Evolutionary conservation across 2,329 filamentous ascomycete genomes (phyloP).

Genomic region (Fusarium mexicanum): DNA sequence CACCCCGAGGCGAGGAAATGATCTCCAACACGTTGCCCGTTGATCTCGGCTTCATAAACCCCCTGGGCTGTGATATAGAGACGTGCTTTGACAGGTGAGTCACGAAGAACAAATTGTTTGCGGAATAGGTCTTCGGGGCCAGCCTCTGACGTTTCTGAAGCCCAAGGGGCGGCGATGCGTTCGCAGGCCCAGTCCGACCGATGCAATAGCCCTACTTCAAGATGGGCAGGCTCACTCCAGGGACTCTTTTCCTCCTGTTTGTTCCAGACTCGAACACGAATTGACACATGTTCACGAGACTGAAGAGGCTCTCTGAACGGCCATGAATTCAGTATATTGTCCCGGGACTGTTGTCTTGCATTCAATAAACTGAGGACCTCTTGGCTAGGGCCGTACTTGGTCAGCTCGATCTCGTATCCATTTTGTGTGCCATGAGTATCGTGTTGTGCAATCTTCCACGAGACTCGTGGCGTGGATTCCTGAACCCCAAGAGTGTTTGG

Average conservation of each 20-base stretch:
- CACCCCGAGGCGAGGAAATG: conserved; percentile 59
- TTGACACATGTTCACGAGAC: conserved; percentile 16
- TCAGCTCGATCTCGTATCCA: conserved; percentile 26
- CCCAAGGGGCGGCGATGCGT: too few relatives aligned
- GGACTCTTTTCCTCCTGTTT: not conserved
- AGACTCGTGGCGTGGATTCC: conserved; percentile 8
- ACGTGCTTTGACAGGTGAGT: conserved; percentile 40
- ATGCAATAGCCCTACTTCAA: conserved; percentile 47
- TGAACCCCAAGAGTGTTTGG: conserved; percentile 13
- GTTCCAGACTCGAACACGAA: conserved; percentile 14
- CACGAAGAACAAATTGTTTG: not conserved
- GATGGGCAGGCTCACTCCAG: conserved; percentile 21
- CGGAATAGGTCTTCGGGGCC: too few relatives aligned
- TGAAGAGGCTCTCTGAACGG: conserved; percentile 3
- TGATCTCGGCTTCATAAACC: conserved; percentile 56
- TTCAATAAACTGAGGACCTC: not conserved
- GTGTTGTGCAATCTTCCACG: conserved; percentile 11
- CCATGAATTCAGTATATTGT: conserved; percentile 15
- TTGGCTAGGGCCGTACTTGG: not conserved
- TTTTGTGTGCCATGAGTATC: not conserved
- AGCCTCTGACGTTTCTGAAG: too few relatives aligned
- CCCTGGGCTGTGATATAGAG: conserved; percentile 59
- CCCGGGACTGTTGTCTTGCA: not conserved
- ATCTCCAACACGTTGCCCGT: conserved; percentile 52
- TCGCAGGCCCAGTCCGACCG: not conserved